These are phyloP conservation scores for Candida taoyuanica DNA, from an alignment of 805 yeast genomes.

Conservation along the genomic window DNA sequence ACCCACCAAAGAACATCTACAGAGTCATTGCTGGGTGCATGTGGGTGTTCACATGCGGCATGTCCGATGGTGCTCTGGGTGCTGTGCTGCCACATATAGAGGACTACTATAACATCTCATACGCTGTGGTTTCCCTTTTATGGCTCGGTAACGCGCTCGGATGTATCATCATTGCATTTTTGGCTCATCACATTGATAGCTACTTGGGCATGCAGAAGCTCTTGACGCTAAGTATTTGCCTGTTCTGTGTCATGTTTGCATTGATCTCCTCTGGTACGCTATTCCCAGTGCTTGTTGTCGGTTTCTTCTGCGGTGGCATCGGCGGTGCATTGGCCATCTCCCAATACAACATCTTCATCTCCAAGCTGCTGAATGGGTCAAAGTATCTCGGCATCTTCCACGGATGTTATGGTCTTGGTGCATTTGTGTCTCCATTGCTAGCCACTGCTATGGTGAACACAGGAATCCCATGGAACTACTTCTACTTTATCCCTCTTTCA, in stretches of 20 bases:
- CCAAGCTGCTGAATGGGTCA: slow-evolving; percentile 39
- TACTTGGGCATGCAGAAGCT: slow-evolving; percentile 37
- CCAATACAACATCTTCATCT: slow-evolving; percentile 48
- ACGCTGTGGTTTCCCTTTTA: slow-evolving; percentile 50
- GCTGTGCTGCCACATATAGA: slow-evolving; percentile 56
- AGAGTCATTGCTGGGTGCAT: slow-evolving; percentile 37
- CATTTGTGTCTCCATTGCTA: slow-evolving; percentile 54
- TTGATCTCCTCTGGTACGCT: slow-evolving; percentile 44
- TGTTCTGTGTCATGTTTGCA: slow-evolving; percentile 38
- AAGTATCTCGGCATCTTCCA: slow-evolving; percentile 51
- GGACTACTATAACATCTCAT: slow-evolving; percentile 40
- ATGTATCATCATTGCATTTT: slow-evolving; percentile 44
- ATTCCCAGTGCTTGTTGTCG: slow-evolving; percentile 45
- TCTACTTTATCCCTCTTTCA: slow-evolving; percentile 49
- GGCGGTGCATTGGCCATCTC: slow-evolving; percentile 48
- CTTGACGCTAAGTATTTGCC: slow-evolving; percentile 35
- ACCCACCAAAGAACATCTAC: slow-evolving; percentile 41
- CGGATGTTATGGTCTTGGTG: slow-evolving; percentile 63
- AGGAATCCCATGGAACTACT: slow-evolving; percentile 53
- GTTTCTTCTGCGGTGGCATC: slow-evolving; percentile 53
- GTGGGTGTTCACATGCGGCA: slow-evolving; percentile 41
- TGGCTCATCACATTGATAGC: slow-evolving; percentile 41
- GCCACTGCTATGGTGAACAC: slow-evolving; percentile 49
- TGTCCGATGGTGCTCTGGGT: slow-evolving; percentile 56
- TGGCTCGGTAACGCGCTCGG: slow-evolving; percentile 60